phyloP scores from a whole-genome alignment of 805 yeast genomes.

The Metschnikowia bowlesiae region DNA sequence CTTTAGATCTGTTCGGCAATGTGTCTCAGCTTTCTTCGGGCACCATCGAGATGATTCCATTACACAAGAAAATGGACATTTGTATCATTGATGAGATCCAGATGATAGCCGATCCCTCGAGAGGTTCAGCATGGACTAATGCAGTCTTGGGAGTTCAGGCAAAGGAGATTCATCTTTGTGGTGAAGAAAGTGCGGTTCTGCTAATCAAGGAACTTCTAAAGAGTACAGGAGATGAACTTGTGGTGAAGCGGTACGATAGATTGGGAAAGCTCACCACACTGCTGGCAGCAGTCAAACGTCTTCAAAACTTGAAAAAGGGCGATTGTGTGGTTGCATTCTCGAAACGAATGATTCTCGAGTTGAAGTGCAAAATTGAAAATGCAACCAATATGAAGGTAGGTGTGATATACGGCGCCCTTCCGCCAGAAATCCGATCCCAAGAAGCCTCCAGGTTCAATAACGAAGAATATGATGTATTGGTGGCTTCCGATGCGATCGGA shows the following conservation, averaged over 20 bases:
- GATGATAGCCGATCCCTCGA: conserved; percentile 72
- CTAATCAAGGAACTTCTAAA: conserved; percentile 54
- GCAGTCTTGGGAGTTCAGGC: conserved; percentile 86
- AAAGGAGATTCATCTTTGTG: conserved; percentile 85
- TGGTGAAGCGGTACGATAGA: conserved; percentile 67
- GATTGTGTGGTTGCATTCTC: conserved; percentile 91
- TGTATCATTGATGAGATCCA: conserved; percentile 95
- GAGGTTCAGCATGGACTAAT: conserved; percentile 95
- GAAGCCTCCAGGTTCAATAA: conserved; percentile 77
- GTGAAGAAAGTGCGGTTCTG: conserved; percentile 82
- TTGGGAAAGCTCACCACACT: conserved; percentile 67
- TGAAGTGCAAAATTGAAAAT: conserved; percentile 66
- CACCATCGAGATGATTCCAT: conserved; percentile 90
- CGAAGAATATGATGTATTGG: conserved; percentile 76
- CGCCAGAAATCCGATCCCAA: conserved; percentile 87
- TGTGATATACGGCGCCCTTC: conserved; percentile 90
- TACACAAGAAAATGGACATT: conserved; percentile 65
- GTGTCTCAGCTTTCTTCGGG: conserved; percentile 78
- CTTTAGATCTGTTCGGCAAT: conserved; percentile 63
- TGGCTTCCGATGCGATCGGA: conserved; percentile 96
- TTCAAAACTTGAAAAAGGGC: conserved; percentile 52
- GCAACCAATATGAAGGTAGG: conserved; percentile 67
- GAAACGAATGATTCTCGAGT: conserved; percentile 62
- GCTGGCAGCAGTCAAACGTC: conserved; percentile 22
- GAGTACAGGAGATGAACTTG: conserved; percentile 76